Percentiles rank a stretch among this genome's conserved stretches.
Evolutionary conservation across 192 early-diverging fungal species (phyloP).

Genomic region (Mortierella claussenii): DNA sequence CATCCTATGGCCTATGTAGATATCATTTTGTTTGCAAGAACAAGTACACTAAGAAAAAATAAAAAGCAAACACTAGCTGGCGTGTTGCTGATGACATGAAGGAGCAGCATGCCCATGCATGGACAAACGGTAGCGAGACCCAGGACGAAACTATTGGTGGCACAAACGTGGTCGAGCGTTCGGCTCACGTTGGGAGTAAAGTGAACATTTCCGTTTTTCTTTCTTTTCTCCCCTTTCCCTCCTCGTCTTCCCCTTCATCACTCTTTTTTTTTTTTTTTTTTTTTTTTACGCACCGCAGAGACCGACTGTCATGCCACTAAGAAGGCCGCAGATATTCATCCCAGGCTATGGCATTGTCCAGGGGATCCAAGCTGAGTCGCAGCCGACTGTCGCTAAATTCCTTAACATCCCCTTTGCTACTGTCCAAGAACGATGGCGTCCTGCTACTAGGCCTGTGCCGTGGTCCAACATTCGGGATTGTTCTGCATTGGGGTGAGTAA

Average conservation of each 20-base stretch:
- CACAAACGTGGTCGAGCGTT: too few species aligned
- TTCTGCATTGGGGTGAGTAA: slow-evolving; percentile 11
- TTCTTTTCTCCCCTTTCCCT: neutral
- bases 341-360: slow-evolving; percentile 31
- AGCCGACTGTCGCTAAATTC: slow-evolving; percentile 15
- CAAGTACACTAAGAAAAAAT: neutral
- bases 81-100: neutral
- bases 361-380: slow-evolving; percentile 34
- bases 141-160: neutral
- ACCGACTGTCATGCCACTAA: neutral
- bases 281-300: too few species aligned
- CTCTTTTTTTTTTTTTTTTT: slow-evolving; percentile 14
- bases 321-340: slow-evolving; percentile 13
- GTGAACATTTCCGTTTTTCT: slow-evolving; percentile 6
- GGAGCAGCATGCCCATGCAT: neutral
- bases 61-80: neutral
- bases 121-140: neutral
- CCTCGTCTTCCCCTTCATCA: neutral
- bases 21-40: neutral
- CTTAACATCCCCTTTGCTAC: slow-evolving; percentile 28
- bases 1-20: slow-evolving; percentile 40
- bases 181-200: neutral
- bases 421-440: slow-evolving; percentile 12
- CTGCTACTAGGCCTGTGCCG: neutral
- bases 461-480: slow-evolving; percentile 23